Evolutionary conservation across 78 protist genomes (phyloP).

Genomic region (Pigoraptor vietnamica): DNA sequence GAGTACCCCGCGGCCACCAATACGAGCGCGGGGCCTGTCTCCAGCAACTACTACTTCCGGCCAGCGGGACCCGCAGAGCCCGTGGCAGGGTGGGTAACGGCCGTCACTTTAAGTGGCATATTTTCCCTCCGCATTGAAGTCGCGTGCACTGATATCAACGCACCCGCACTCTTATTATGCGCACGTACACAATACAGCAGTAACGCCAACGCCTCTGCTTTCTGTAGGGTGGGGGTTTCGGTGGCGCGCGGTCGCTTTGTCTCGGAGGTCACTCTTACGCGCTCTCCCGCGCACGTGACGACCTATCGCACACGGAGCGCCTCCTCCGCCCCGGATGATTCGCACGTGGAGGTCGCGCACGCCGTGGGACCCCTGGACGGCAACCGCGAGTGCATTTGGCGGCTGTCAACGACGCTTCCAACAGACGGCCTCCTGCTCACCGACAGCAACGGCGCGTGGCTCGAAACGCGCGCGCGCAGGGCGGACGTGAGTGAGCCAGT

Average conservation of each 20-base stretch:
- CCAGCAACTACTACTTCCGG: background rate
- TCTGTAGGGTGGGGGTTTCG: background rate
- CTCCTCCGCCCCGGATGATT: background rate
- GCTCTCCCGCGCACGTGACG: background rate
- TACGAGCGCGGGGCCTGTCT: background rate
- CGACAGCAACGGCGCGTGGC: background rate
- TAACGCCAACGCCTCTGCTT: too few species aligned
- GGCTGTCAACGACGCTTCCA: background rate
- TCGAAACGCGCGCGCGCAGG: background rate
- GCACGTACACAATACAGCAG: too few species aligned
- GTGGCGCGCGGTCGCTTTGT: background rate
- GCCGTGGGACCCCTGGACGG: background rate
- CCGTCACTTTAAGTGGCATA: too few species aligned
- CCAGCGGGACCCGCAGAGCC: background rate
- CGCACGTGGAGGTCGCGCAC: background rate
- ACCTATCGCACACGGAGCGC: background rate
- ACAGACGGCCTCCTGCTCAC: background rate
- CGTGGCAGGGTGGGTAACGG: too few species aligned
- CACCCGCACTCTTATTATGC: too few species aligned
- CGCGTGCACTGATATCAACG: too few species aligned
- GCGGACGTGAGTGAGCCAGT: background rate
- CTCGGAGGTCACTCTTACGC: background rate
- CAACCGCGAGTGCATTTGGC: background rate
- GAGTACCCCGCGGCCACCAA: background rate
- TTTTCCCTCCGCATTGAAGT: background rate